These are phyloP conservation scores for Colletotrichum sansevieriae DNA, from an alignment of 2,329 filamentous ascomycete species.

Conservation along the genomic window DNA sequence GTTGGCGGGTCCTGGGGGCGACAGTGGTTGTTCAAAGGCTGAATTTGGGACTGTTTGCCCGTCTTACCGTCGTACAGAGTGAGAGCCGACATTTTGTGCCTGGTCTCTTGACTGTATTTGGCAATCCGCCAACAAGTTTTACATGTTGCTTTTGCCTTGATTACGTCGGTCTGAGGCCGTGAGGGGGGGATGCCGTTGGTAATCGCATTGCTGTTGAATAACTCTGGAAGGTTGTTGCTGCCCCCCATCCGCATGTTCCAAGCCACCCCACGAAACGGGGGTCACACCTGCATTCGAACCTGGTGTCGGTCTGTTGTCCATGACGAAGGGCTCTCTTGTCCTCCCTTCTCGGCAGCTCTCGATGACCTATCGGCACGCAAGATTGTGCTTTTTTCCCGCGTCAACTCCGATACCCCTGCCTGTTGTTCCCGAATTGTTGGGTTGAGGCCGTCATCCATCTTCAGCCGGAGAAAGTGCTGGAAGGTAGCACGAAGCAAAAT, in stretches of 20 bases:
- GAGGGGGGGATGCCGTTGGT: conserved; percentile 28
- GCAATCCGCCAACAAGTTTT: not conserved
- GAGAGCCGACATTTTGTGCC: not conserved
- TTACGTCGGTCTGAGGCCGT: conserved; percentile 7
- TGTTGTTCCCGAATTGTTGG: conserved; percentile 17
- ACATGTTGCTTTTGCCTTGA: not conserved
- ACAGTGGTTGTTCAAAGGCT: not conserved
- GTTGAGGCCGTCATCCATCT: conserved; percentile 1
- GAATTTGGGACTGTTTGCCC: not conserved
- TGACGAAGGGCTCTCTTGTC: conserved; percentile 23
- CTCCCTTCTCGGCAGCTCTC: not conserved
- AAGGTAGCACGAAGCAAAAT: not conserved
- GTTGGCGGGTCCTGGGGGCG: conserved; percentile 14
- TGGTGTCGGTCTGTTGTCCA: conserved; percentile 22
- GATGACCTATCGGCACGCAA: conserved; percentile 2
- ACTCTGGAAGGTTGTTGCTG: conserved; percentile 23
- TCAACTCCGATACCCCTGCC: conserved; percentile 21
- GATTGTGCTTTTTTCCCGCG: conserved; percentile 14
- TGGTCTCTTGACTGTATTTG: not conserved
- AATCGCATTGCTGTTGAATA: conserved; percentile 14
- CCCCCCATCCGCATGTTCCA: conserved; percentile 30
- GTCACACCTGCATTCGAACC: conserved; percentile 35
- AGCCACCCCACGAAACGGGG: conserved; percentile 39
- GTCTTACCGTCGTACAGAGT: conserved; percentile 7
- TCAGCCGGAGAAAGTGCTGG: not conserved